Conservation (phyloP, 1,284 basidiomycete genomes). For the Trametes versicolor region DNA sequence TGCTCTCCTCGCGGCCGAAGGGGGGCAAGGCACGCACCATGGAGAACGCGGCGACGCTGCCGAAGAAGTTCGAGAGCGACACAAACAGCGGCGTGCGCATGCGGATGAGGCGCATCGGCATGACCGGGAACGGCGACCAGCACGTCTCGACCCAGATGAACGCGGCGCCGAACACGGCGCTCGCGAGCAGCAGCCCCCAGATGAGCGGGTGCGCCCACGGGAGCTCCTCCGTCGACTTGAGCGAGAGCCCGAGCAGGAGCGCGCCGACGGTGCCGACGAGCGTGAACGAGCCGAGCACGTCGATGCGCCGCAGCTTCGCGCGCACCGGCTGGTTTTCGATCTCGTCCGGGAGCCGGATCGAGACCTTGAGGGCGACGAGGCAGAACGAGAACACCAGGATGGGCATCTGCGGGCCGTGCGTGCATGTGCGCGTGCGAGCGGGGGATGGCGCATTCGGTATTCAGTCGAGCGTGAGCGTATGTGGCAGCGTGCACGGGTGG, state of each 20-base stretch:
- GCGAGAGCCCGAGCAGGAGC: constrained; percentile 79
- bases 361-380: constrained; percentile 79
- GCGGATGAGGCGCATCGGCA: constrained; percentile 82
- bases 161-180: constrained; percentile 59
- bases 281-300: constrained; percentile 83
- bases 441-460: background rate
- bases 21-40: constrained; percentile 62
- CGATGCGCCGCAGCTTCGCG: constrained; percentile 81
- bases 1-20: constrained; percentile 1
- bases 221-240: constrained; percentile 85
- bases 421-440: constrained; percentile 1
- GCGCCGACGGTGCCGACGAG: constrained; percentile 80
- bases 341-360: constrained; percentile 69
- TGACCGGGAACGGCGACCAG: constrained; percentile 82
- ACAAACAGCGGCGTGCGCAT: constrained; percentile 84
- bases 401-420: constrained; percentile 63
- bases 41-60: constrained; percentile 80
- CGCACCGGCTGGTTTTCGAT: constrained; percentile 65
- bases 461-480: constrained; percentile 2
- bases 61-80: constrained; percentile 82
- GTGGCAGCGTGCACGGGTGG: background rate
- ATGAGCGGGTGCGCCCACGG: constrained; percentile 80
- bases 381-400: constrained; percentile 74
- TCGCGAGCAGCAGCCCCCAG: constrained; percentile 67
- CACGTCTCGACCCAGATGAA: constrained; percentile 82